A percentile compares a stretch with the other conserved stretches of the same genome.
Evolutionary conservation across 73 alveolate species (phyloP).

Genomic region (Paramecium caudatum): DNA sequence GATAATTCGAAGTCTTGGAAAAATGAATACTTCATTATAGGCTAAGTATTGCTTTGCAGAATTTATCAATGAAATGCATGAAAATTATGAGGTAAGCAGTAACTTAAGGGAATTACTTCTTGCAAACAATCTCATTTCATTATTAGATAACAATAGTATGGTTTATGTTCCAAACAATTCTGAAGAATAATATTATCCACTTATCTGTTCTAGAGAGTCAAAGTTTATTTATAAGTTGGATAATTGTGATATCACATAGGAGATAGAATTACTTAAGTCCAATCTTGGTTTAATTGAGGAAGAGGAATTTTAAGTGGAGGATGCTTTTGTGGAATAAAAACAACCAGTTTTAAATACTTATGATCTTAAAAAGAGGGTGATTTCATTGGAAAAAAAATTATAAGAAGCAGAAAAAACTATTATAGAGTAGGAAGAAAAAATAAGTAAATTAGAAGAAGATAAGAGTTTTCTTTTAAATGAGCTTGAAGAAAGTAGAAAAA

Average conservation of each 20-base stretch:
- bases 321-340: neutral
- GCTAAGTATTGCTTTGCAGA: constrained; percentile 26
- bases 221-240: neutral
- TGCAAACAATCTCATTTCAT: neutral
- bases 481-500: neutral
- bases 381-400: neutral
- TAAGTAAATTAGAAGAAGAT: constrained; percentile 29
- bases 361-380: neutral
- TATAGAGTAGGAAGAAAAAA: neutral
- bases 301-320: neutral
- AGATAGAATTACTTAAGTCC: neutral
- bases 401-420: neutral
- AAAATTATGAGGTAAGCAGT: neutral
- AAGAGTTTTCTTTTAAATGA: neutral
- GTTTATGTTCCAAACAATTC: neutral
- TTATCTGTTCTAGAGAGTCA: neutral
- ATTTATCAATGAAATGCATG: neutral
- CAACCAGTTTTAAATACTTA: neutral
- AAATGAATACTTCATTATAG: neutral
- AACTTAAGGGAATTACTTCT: neutral
- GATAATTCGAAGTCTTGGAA: neutral
- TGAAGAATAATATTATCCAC: constrained; percentile 8
- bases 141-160: neutral
- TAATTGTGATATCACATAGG: constrained; percentile 13
- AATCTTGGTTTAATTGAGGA: neutral